Base-by-base conservation (phyloP, 257 asterid species). In the Apocynum venetum region DNA sequence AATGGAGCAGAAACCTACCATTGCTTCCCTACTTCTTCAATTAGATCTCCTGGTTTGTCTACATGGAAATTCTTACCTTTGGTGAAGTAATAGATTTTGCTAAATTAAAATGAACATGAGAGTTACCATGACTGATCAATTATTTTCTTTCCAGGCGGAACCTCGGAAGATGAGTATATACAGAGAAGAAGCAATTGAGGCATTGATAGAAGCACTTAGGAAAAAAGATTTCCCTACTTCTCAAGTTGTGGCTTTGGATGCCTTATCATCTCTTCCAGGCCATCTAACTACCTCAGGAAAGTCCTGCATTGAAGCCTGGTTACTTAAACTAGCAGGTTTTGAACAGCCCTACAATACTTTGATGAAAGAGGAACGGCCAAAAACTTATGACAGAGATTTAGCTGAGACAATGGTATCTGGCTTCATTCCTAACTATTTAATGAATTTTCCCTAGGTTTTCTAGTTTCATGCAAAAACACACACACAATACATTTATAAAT, bases 161-260 rank as follows among this genome's bases (percentile, higher is more conserved):
- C 97, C 97, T 20, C 83, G 90, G 74, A 87, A 91, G 89, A 89
- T 87, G 96, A 92, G 97, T 84, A 91, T 92, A 71, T 92, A 91
- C 51, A 84, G 97, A 80, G 97, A 91, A 88, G 97, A 92, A 75
- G 96, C 97, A 66, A 80, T 91, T 75, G 97, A 91, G 70, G 89
- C 92, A 57, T 56, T 92, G 72, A 71, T 89, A 72, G 97, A 92
- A 87, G 87, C 91, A 65, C 91, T 92, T 68, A 85, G 86, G 19
- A 83, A 84, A 82, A 92, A 80, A 77, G 97, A 91, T 76, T 92
- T 89, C 75, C 96, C 96, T 0, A 85, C 89, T 35, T 88, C 87
- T 83, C 97, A 92, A 83, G 79, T 85, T 57, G 84, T 76, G 83
- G 91, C 97, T 78, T 91, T 92, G 40, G 84, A 78, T 31, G 90